A percentile compares a stretch with the other conserved stretches of the same genome.
Evolutionary conservation across 2,329 filamentous ascomycete genomes (phyloP).

Genomic region (Aspergillus nomiae): DNA sequence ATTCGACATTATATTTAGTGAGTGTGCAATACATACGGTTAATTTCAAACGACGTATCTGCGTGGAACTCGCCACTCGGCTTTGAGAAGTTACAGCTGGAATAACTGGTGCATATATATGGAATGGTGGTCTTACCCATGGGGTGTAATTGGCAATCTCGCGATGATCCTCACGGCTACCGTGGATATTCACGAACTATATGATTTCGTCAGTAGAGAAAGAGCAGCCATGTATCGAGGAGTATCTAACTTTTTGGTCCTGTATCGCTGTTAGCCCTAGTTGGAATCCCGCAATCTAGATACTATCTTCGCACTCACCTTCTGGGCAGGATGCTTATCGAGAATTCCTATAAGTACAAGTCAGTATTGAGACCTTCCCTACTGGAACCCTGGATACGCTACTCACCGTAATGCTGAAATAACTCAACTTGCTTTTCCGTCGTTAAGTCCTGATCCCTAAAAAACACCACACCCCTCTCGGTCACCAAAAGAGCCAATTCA

Average conservation of each 20-base stretch:
- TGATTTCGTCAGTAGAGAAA: background rate
- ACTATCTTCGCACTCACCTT: background rate
- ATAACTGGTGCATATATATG: background rate
- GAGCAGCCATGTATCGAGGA: background rate
- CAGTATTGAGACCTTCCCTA: background rate
- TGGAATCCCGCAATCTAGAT: background rate
- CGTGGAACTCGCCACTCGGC: constrained; percentile 51
- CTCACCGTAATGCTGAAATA: constrained; percentile 52
- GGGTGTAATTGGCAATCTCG: constrained; percentile 49
- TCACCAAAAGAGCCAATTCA: constrained; percentile 53
- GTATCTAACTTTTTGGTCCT: background rate
- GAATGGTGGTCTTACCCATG: constrained; percentile 35
- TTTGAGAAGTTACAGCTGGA: background rate
- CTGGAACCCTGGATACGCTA: background rate
- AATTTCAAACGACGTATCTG: constrained; percentile 55
- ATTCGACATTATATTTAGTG: background rate
- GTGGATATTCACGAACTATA: constrained; percentile 46
- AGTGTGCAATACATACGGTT: constrained; percentile 38
- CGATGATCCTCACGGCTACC: constrained; percentile 51
- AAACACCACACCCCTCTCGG: constrained; percentile 53
- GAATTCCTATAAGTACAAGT: background rate
- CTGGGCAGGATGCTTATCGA: background rate
- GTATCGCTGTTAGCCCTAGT: background rate
- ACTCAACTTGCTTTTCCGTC: constrained; percentile 32
- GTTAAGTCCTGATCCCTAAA: constrained; percentile 47